phyloP scores from a whole-genome alignment of 129 eudicot species.

The Dittrichia graveolens region DNA sequence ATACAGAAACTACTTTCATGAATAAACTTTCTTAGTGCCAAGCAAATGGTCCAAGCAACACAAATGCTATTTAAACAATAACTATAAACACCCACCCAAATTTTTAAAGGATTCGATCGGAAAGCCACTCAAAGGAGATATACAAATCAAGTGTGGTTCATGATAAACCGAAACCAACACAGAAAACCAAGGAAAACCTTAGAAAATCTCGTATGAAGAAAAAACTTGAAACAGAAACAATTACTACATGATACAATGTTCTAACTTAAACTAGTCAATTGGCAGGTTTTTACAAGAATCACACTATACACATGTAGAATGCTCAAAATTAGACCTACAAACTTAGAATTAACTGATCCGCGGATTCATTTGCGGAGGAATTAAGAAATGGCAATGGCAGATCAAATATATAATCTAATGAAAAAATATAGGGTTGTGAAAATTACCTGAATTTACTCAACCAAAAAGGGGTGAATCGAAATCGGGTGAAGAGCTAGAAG shows the following conservation, averaged over 20 bases:
- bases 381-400: constrained; percentile 2
- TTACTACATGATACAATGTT: constrained; percentile 16
- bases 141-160: not conserved
- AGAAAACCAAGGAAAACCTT: not conserved
- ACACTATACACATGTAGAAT: constrained; percentile 10
- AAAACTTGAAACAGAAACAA: not conserved
- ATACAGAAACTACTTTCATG: not conserved
- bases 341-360: constrained; percentile 19
- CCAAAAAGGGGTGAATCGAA: constrained; percentile 8
- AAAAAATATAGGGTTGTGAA: not conserved
- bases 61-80: not conserved
- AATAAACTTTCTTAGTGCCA: not conserved
- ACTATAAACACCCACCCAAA: constrained; percentile 5
- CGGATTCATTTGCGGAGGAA: not conserved
- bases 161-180: not conserved
- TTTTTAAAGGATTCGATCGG: not conserved
- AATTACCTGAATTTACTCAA: constrained; percentile 21
- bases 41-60: not conserved
- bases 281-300: not conserved
- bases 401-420: constrained; percentile 1
- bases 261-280: constrained; percentile 11
- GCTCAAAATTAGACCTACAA: constrained; percentile 17
- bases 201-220: not conserved
- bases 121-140: not conserved
- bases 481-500: constrained; percentile 20